Evolutionary conservation across 2,329 filamentous ascomycete genomes (phyloP).

Genomic region (Fusarium burgessii): DNA sequence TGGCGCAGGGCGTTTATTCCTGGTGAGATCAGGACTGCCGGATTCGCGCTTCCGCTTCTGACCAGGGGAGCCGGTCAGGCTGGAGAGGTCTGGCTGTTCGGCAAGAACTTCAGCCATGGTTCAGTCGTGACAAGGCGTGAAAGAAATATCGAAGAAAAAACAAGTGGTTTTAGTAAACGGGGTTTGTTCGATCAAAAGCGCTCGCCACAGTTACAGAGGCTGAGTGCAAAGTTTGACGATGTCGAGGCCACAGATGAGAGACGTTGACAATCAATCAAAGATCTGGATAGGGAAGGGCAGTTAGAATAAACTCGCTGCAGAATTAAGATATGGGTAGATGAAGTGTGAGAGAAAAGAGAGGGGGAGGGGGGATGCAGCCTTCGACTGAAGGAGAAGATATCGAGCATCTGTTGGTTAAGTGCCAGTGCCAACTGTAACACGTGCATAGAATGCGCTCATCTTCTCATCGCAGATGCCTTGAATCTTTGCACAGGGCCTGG

Average conservation of each 20-base stretch:
- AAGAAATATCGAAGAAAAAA: constrained; percentile 3
- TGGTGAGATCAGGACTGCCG: constrained; percentile 63
- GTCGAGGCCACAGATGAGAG: constrained; percentile 41
- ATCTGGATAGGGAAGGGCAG: constrained; percentile 39
- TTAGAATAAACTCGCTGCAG: constrained; percentile 37
- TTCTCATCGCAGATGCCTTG: constrained; percentile 1
- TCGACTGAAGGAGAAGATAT: constrained; percentile 2
- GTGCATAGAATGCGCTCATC: constrained; percentile 20
- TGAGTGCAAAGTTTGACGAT: constrained; percentile 30
- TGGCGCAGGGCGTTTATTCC: constrained; percentile 63
- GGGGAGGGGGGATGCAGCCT: background rate
- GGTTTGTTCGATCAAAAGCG: constrained; percentile 31
- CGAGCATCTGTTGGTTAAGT: constrained; percentile 14
- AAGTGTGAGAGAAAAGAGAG: constrained; percentile 5
- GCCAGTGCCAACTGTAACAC: constrained; percentile 9
- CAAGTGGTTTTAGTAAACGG: background rate
- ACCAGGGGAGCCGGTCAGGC: constrained; percentile 57
- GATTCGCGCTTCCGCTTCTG: constrained; percentile 68
- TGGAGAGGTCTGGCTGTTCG: constrained; percentile 62
- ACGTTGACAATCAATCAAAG: constrained; percentile 36
- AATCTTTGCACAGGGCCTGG: constrained; percentile 15
- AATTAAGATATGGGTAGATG: constrained; percentile 14
- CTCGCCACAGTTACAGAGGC: constrained; percentile 15
- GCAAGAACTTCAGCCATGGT: constrained; percentile 62
- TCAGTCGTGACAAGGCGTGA: constrained; percentile 11